Evolutionary conservation across 345 rosid species (phyloP).

Genomic region (Lepidium didymum): DNA sequence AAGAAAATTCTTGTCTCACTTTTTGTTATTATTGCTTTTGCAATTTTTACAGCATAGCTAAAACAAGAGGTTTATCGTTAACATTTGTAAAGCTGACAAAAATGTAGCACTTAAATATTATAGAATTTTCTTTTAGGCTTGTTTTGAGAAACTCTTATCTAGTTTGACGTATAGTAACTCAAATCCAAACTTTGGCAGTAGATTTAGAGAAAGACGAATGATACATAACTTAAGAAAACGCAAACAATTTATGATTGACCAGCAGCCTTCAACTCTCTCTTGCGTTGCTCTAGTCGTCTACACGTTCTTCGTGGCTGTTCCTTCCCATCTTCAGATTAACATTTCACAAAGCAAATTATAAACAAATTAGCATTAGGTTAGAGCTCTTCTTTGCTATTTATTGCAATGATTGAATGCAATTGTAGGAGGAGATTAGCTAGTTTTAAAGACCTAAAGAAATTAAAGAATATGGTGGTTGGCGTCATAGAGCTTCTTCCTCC

Average conservation of each 20-base stretch:
- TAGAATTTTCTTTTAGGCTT: not conserved
- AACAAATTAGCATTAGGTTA: not conserved
- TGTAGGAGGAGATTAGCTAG: not conserved
- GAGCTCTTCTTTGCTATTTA: not conserved
- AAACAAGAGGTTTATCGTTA: no score
- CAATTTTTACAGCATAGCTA: no score
- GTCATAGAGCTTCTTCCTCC: slow-evolving; percentile 48
- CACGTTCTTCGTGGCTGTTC: no score
- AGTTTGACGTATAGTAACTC: not conserved
- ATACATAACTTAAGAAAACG: not conserved
- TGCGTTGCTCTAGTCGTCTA: no score
- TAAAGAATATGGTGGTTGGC: slow-evolving; percentile 26
- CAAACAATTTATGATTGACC: not conserved
- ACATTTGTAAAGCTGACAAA: no score
- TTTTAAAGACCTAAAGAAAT: not conserved
- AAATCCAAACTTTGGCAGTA: not conserved
- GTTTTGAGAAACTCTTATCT: not conserved
- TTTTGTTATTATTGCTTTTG: not conserved
- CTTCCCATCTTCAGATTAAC: no score
- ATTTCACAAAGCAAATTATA: no score
- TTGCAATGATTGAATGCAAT: not conserved
- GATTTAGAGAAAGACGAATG: not conserved
- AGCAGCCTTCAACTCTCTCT: no score
- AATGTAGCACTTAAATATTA: no score
- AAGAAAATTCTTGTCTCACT: slow-evolving; percentile 20